phyloP scores from a whole-genome alignment of 805 yeast genomes.

The Wickerhamomyces chambardii region DNA sequence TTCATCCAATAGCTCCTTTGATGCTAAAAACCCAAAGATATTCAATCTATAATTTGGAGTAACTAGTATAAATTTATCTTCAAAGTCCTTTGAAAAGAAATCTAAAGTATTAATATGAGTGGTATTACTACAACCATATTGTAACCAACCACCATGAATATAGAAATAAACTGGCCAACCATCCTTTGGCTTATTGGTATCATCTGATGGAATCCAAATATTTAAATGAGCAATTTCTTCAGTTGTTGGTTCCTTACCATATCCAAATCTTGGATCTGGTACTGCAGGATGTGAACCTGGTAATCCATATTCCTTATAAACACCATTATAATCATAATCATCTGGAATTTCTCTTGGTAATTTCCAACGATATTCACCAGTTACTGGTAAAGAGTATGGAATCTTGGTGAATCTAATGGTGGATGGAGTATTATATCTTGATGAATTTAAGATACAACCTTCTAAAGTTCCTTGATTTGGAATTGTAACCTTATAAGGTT shows the following conservation, averaged over 20 bases:
- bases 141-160: constrained; percentile 36
- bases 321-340: constrained; percentile 28
- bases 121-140: constrained; percentile 21
- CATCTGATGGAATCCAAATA: constrained; percentile 27
- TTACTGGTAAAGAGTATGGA: constrained; percentile 25
- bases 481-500: constrained; percentile 8
- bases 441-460: constrained; percentile 13
- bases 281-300: constrained; percentile 29
- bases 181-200: constrained; percentile 20
- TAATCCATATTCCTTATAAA: constrained; percentile 23
- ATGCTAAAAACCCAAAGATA: constrained; percentile 26
- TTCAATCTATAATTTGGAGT: constrained; percentile 31
- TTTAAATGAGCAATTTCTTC: constrained; percentile 27
- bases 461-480: constrained; percentile 20
- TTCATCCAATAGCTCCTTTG: constrained; percentile 27
- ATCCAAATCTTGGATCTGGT: constrained; percentile 17
- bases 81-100: constrained; percentile 16
- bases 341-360: constrained; percentile 24
- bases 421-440: constrained; percentile 5
- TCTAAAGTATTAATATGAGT: constrained; percentile 16
- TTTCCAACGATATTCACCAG: constrained; percentile 22
- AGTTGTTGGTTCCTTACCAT: constrained; percentile 8
- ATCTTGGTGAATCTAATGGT: constrained; percentile 20
- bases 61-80: constrained; percentile 26
- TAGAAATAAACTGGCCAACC: constrained; percentile 35